phyloP scores from a whole-genome alignment of 2,329 filamentous ascomycete genomes.

The Alternaria metachromatica region DNA sequence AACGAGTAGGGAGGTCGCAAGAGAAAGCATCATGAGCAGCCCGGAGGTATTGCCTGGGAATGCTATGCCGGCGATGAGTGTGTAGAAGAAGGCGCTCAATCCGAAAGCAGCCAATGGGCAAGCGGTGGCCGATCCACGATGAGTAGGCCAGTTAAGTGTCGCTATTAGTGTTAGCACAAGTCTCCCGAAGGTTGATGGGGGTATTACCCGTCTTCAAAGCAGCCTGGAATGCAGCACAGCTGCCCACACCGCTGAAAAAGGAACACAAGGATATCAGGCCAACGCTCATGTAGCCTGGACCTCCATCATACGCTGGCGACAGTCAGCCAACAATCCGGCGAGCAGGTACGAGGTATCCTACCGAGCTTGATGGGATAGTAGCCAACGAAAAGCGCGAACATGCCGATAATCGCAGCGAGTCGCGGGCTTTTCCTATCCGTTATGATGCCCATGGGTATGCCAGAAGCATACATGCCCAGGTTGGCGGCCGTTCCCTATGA shows the following conservation, averaged over 20 bases:
- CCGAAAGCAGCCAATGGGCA: conserved; percentile 94
- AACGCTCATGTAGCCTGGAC: conserved; percentile 63
- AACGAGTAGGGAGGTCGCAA: conserved; percentile 78
- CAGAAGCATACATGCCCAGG: conserved; percentile 90
- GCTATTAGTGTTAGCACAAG: conserved; percentile 58
- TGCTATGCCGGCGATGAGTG: conserved; percentile 74
- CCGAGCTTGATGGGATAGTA: conserved; percentile 82
- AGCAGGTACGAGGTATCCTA: conserved; percentile 30
- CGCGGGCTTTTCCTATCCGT: conserved; percentile 84
- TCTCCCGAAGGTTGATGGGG: background rate
- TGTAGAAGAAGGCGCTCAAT: conserved; percentile 95
- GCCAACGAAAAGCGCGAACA: conserved; percentile 73
- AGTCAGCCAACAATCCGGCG: conserved; percentile 31
- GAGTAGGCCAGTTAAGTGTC: conserved; percentile 88
- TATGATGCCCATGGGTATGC: conserved; percentile 86
- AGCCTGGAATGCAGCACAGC: conserved; percentile 88
- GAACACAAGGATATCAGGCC: conserved; percentile 77
- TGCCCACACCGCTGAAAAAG: conserved; percentile 84
- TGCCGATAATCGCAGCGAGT: conserved; percentile 77
- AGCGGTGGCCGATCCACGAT: conserved; percentile 91
- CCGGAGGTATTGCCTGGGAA: conserved; percentile 84
- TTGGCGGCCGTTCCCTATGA: conserved; percentile 70
- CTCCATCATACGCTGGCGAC: conserved; percentile 71
- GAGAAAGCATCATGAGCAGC: conserved; percentile 80
- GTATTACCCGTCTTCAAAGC: conserved; percentile 74